Percentiles rank a stretch among this genome's conserved stretches.
Evolutionary conservation across 257 asterid species (phyloP).

Genomic region (Apocynum venetum): DNA sequence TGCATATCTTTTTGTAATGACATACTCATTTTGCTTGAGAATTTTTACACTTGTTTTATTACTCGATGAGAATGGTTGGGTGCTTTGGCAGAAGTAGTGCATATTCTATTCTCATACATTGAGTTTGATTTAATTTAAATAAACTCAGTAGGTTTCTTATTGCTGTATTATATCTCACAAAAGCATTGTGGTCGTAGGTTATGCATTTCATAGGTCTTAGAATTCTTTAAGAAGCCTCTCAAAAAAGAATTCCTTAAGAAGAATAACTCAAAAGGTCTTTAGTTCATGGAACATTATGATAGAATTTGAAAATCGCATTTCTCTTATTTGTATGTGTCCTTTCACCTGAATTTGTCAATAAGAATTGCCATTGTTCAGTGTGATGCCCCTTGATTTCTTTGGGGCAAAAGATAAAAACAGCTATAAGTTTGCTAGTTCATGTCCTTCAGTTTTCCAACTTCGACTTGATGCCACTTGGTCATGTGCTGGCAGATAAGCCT

Average conservation of each 20-base stretch:
- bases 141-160: background rate
- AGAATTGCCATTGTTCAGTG: background rate
- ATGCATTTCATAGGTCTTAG: background rate
- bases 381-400: background rate
- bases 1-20: background rate
- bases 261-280: background rate
- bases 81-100: background rate
- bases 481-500: conserved; percentile 43
- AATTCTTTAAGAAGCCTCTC: background rate
- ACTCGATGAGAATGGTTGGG: background rate
- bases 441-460: conserved; percentile 32
- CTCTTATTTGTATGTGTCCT: background rate
- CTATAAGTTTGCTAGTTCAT: conserved; percentile 27
- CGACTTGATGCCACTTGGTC: conserved; percentile 38
- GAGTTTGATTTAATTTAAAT: background rate
- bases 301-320: background rate
- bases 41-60: background rate
- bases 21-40: background rate
- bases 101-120: background rate
- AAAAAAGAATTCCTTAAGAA: background rate
- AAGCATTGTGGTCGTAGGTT: background rate
- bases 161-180: background rate
- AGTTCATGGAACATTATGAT: background rate
- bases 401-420: background rate
- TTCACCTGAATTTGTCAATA: background rate